Conservation (phyloP, 345 rosid genomes). For the Zanthoxylum bungeanum region DNA sequence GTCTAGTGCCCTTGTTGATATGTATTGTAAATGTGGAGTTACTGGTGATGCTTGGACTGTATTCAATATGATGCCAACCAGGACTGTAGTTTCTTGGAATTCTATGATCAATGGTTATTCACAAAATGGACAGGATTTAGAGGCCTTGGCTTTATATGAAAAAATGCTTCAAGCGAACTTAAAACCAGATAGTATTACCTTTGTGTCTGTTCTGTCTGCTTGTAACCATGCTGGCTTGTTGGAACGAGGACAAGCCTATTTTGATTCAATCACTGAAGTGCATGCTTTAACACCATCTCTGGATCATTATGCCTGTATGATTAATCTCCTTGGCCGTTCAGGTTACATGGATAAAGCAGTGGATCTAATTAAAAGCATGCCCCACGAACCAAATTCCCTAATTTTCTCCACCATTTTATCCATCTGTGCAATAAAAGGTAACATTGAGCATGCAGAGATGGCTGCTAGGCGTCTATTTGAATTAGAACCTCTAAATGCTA, state of each 20-base stretch:
- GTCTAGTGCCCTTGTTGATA: conserved; percentile 50
- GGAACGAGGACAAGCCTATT: conserved; percentile 44
- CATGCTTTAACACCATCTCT: conserved; percentile 37
- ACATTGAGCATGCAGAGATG: conserved; percentile 45
- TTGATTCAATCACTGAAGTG: conserved; percentile 39
- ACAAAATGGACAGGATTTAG: conserved; percentile 49
- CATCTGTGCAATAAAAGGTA: conserved; percentile 37
- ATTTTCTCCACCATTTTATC: conserved; percentile 57
- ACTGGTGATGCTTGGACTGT: conserved; percentile 35
- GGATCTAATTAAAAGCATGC: conserved; percentile 38
- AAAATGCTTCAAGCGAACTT: conserved; percentile 40
- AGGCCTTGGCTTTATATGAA: conserved; percentile 47
- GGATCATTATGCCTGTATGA: conserved; percentile 54
- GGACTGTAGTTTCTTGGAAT: conserved; percentile 56
- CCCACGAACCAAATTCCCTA: conserved; percentile 40
- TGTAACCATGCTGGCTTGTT: conserved; percentile 52
- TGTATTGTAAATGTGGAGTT: conserved; percentile 63
- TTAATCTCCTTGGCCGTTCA: conserved; percentile 53
- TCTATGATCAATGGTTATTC: conserved; percentile 57
- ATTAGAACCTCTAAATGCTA: conserved; percentile 48
- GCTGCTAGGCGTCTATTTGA: conserved; percentile 49
- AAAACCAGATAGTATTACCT: conserved; percentile 51
- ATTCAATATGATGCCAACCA: conserved; percentile 37
- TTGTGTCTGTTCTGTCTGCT: conserved; percentile 55
- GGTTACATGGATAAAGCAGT: conserved; percentile 42